Conservation (phyloP, 2,329 filamentous ascomycete genomes). For the Venturia nashicola region DNA sequence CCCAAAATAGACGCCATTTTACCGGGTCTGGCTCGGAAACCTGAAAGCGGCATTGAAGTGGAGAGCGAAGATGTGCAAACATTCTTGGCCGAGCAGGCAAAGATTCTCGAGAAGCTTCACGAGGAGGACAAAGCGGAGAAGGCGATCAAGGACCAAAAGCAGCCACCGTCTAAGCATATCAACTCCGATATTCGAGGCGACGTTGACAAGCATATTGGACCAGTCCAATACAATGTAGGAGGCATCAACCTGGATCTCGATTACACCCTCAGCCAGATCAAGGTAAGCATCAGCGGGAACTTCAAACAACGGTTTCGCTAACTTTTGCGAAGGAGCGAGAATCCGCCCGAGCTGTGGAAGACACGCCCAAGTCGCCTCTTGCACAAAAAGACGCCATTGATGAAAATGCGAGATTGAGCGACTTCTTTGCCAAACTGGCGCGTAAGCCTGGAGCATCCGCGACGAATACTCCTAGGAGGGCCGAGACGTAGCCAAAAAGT, state of each 20-base stretch:
- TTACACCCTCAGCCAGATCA: slow-evolving; percentile 77
- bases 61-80: slow-evolving; percentile 62
- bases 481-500: not conserved
- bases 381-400: slow-evolving; percentile 30
- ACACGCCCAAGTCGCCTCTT: slow-evolving; percentile 14
- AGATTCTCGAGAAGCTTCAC: slow-evolving; percentile 55
- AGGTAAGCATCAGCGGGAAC: slow-evolving; percentile 41
- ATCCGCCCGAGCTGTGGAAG: slow-evolving; percentile 25
- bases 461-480: slow-evolving; percentile 8
- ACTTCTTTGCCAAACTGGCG: slow-evolving; percentile 47
- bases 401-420: slow-evolving; percentile 47
- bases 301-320: slow-evolving; percentile 12
- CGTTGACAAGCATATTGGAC: slow-evolving; percentile 59
- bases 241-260: slow-evolving; percentile 94
- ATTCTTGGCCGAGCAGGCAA: slow-evolving; percentile 65
- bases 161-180: slow-evolving; percentile 13
- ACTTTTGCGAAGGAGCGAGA: slow-evolving; percentile 27
- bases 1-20: slow-evolving; percentile 51
- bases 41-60: slow-evolving; percentile 41
- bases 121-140: slow-evolving; percentile 47
- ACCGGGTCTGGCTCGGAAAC: slow-evolving; percentile 35
- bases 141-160: slow-evolving; percentile 24
- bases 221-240: slow-evolving; percentile 96
- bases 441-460: slow-evolving; percentile 20
- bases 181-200: slow-evolving; percentile 23